Evolutionary conservation across 2,329 filamentous ascomycete species (phyloP).

Genomic region (Clonostachys chloroleuca): DNA sequence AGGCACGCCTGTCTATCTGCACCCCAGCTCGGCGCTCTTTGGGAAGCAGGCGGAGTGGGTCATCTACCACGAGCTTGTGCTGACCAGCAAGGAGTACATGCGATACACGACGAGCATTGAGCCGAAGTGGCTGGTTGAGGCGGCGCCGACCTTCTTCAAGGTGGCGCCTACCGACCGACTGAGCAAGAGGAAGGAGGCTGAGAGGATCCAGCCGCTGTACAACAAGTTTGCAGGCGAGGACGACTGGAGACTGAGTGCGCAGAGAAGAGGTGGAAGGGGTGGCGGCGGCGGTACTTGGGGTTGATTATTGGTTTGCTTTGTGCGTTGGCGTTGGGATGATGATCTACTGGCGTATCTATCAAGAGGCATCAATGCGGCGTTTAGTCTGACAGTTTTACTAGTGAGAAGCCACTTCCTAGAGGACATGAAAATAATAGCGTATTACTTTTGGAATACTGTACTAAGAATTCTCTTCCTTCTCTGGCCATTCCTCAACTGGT

Average conservation of each 20-base stretch:
- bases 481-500: no score
- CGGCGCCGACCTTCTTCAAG: conserved; percentile 98
- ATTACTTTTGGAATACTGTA: no score
- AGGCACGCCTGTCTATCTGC: conserved; percentile 90
- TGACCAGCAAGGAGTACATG: conserved; percentile 99
- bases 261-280: conserved; percentile 77
- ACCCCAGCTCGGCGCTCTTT: conserved; percentile 87
- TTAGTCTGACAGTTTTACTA: no score
- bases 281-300: conserved; percentile 93
- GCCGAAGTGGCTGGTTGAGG: conserved; percentile 90
- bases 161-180: conserved; percentile 83
- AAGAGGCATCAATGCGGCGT: no score
- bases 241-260: conserved; percentile 89
- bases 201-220: conserved; percentile 91
- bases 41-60: conserved; percentile 97
- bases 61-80: conserved; percentile 84
- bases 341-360: no score
- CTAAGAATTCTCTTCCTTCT: no score
- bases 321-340: no score
- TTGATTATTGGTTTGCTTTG: conserved; percentile 23
- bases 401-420: no score
- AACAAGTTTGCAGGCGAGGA: conserved; percentile 91
- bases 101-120: conserved; percentile 90
- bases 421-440: no score
- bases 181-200: conserved; percentile 88